Conservation (phyloP, 305 asterid species). For the Solanum hybrid region DNA sequence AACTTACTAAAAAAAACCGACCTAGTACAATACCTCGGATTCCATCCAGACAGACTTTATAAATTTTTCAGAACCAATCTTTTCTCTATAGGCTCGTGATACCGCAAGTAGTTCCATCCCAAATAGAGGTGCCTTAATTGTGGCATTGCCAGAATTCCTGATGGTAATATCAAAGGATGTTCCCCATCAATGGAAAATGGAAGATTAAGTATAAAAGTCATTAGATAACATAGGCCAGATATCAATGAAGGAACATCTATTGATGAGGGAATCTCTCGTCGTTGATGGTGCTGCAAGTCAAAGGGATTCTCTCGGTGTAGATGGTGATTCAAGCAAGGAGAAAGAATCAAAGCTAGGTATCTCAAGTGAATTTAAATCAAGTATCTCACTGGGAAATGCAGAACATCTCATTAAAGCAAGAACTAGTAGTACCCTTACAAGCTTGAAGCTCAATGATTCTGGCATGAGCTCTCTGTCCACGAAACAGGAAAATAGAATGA, state of each 20-base stretch:
- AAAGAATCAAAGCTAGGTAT: neutral
- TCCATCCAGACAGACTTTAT: neutral
- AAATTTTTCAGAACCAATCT: neutral
- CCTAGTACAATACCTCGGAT: neutral
- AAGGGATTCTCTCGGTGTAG: neutral
- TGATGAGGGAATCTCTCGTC: neutral
- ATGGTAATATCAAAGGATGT: neutral
- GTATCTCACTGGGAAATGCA: neutral
- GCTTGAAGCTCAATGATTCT: neutral
- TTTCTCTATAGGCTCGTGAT: neutral
- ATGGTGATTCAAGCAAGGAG: neutral
- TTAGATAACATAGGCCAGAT: neutral
- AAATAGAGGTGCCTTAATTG: neutral
- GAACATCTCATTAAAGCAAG: neutral
- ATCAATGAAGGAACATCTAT: neutral
- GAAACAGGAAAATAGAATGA: neutral
- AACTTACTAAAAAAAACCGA: neutral
- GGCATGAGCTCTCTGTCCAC: neutral
- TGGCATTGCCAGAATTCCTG: neutral
- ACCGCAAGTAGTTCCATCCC: neutral
- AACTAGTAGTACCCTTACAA: neutral
- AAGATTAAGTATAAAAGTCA: neutral
- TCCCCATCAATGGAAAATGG: neutral
- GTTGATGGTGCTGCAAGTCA: neutral
- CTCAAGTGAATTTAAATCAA: neutral